These are phyloP conservation scores for Suillus placidus DNA, from an alignment of 768 basidiomycete species.

Conservation along the genomic window DNA sequence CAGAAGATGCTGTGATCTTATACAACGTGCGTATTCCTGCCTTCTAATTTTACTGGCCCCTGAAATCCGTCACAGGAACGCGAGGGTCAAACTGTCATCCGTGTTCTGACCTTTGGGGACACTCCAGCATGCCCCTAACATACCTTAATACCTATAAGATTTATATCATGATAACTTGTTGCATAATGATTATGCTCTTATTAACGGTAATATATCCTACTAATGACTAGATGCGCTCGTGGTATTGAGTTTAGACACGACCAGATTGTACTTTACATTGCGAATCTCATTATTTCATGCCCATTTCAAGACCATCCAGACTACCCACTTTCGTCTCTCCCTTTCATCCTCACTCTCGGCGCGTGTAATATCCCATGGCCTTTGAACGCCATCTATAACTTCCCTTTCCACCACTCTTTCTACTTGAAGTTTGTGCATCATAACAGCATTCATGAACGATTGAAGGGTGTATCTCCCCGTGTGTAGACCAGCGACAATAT, in stretches of 20 bases:
- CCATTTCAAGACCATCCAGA: constrained; percentile 68
- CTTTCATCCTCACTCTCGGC: constrained; percentile 61
- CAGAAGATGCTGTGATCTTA: constrained; percentile 63
- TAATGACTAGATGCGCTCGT: neutral
- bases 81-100: constrained; percentile 36
- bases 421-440: constrained; percentile 45
- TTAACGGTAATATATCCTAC: neutral
- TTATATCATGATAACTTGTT: neutral
- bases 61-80: constrained; percentile 25
- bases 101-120: constrained; percentile 34
- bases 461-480: constrained; percentile 76
- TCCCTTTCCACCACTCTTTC: constrained; percentile 53
- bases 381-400: constrained; percentile 39
- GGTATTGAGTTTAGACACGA: neutral
- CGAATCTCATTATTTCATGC: constrained; percentile 14
- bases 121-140: neutral
- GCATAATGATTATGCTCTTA: neutral
- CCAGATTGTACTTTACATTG: neutral
- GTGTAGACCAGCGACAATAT: constrained; percentile 75
- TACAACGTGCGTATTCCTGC: constrained; percentile 46
- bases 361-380: constrained; percentile 55
- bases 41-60: constrained; percentile 9
- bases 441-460: constrained; percentile 51
- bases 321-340: constrained; percentile 71
- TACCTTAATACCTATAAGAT: neutral